Evolutionary conservation across 177 flowering plant genomes (phyloP).

Genomic region (Vitis hybrid): DNA sequence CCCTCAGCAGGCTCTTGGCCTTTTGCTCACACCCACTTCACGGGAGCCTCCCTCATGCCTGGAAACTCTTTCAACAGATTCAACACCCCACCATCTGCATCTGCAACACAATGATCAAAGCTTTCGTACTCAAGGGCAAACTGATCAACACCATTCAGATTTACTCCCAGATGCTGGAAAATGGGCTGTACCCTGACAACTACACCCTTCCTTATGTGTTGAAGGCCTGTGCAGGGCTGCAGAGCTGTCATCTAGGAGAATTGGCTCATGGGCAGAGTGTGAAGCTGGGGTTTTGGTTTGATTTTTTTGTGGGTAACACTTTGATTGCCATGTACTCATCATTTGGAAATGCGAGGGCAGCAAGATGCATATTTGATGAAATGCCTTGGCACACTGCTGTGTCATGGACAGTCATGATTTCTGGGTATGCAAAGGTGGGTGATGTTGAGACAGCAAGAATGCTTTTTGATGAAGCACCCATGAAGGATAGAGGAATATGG

Average conservation of each 20-base stretch:
- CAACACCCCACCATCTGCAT: slow-evolving; percentile 47
- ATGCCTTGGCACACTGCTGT: slow-evolving; percentile 33
- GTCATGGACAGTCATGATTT: slow-evolving; percentile 62
- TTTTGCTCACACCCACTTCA: slow-evolving; percentile 46
- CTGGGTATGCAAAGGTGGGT: slow-evolving; percentile 47
- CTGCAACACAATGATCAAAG: slow-evolving; percentile 60
- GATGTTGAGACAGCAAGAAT: slow-evolving; percentile 47
- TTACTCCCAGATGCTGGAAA: slow-evolving; percentile 25
- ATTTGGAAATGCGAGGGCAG: slow-evolving; percentile 30
- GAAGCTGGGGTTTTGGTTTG: slow-evolving; percentile 37
- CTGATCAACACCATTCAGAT: slow-evolving; percentile 18
- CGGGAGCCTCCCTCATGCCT: slow-evolving; percentile 32
- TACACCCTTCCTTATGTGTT: slow-evolving; percentile 56
- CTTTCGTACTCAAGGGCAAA: slow-evolving; percentile 36
- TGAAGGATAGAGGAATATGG: slow-evolving; percentile 57
- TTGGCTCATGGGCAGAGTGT: slow-evolving; percentile 37
- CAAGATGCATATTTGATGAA: slow-evolving; percentile 42
- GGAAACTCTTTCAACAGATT: slow-evolving; percentile 33
- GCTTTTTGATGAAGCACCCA: slow-evolving; percentile 50
- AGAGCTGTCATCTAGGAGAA: slow-evolving; percentile 27
- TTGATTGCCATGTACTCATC: slow-evolving; percentile 45
- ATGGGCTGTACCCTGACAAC: slow-evolving; percentile 41
- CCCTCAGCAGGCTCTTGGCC: slow-evolving; percentile 49
- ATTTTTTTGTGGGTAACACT: slow-evolving; percentile 47
- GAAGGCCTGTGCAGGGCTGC: slow-evolving; percentile 42